Evolutionary conservation across 2,329 filamentous ascomycete species (phyloP), one percentile per base, ranked within the genome.

Genomic region (Cordyceps javanica): DNA sequence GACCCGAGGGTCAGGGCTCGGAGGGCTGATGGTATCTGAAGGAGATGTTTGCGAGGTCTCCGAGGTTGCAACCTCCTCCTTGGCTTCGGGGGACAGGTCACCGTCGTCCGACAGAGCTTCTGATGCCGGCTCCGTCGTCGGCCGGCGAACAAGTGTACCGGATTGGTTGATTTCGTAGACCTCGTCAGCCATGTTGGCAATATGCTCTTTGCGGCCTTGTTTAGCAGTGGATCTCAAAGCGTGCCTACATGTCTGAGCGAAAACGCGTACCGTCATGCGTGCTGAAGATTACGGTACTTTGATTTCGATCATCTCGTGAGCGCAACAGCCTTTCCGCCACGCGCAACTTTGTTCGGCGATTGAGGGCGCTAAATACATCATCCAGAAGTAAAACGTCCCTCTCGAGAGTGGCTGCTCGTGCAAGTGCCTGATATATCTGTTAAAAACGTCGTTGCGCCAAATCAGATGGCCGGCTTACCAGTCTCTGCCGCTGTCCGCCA

Each of bases 401-500:
- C 16, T 53, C 38, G 2, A 42, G 38, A 3, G 26, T 30, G 9
- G 36, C 16, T 34, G 50, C 50, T 25, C 50, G n/a, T 34, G 38
- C 50, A 16, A 42, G 36, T n/a, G 50, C 50, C 50, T 53, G n/a
- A 9, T 11, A n/a, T 25, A 19, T 8, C 16, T 2, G 48, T 51
- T 23, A 50, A 21, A n/a, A 19, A 14, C 16, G 21, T 19, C 11
- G 14, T 7, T 6, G 4, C 13, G 34, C 4, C 13, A 3, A 13
- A 32, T 9, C 4, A 5, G 11, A 16, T 32, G n/a, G 11, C 19
- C 0, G 14, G 13, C 53, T 38, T 32, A 48, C 53, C 44, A 56
- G 23, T 38, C 53, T 45, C 25, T 56, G 53, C 9, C 53, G 44
- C 44, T 56, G 53, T 3, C 53, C 53, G 9, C 53, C 53, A 21